Evolutionary conservation across 108 stramenopile species (phyloP).

Genomic region (Fragilaria crotonensis): DNA sequence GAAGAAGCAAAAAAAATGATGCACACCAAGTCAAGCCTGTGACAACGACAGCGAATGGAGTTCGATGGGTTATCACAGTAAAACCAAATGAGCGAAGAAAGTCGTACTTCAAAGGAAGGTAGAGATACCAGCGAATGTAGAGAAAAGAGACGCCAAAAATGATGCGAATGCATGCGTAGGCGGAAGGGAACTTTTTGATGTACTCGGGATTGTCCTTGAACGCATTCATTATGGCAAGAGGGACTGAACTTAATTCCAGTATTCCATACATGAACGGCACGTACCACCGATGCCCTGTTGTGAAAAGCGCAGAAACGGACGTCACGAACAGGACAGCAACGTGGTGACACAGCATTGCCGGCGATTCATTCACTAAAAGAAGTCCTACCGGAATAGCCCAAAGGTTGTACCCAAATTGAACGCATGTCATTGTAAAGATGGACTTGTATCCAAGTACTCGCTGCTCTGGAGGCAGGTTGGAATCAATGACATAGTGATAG

Average conservation of each 20-base stretch:
- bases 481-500: slow-evolving; percentile 19
- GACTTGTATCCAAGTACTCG: slow-evolving; percentile 31
- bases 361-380: slow-evolving; percentile 38
- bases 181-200: slow-evolving; percentile 26
- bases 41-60: slow-evolving; percentile 2
- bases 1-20: slow-evolving; percentile 13
- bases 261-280: slow-evolving; percentile 54
- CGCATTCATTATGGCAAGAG: slow-evolving; percentile 57
- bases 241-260: slow-evolving; percentile 50
- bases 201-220: slow-evolving; percentile 51
- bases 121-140: slow-evolving; percentile 16
- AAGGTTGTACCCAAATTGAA: slow-evolving; percentile 68
- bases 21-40: slow-evolving; percentile 5
- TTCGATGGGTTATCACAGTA: background rate
- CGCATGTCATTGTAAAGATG: slow-evolving; percentile 30
- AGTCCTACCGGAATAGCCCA: slow-evolving; percentile 66
- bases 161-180: slow-evolving; percentile 11
- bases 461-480: slow-evolving; percentile 14
- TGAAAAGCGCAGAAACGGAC: slow-evolving; percentile 25
- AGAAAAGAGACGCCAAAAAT: slow-evolving; percentile 26
- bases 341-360: slow-evolving; percentile 66
- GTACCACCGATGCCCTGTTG: slow-evolving; percentile 55
- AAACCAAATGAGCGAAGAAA: slow-evolving; percentile 8
- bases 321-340: slow-evolving; percentile 46
- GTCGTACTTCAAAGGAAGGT: slow-evolving; percentile 1